Conservation (phyloP, 2,329 filamentous ascomycete genomes). For the Cordyceps cicadae region DNA sequence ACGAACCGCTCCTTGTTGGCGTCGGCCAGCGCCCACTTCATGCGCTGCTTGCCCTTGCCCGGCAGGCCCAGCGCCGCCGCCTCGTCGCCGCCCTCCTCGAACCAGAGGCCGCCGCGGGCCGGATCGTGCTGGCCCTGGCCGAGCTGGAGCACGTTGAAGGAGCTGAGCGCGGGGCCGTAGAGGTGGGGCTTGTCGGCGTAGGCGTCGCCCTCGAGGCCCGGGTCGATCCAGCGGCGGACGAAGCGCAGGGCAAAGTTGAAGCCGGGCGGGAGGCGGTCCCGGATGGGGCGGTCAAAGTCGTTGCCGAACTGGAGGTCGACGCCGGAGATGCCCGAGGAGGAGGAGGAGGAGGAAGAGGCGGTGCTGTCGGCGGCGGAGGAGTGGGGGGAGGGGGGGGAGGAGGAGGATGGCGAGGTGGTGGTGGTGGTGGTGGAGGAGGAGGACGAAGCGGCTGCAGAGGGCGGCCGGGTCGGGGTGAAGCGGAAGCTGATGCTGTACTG, state of each 20-base stretch:
- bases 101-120: slow-evolving; percentile 42
- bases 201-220: slow-evolving; percentile 80
- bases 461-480: slow-evolving; percentile 56
- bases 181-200: slow-evolving; percentile 81
- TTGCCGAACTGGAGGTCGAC: slow-evolving; percentile 84
- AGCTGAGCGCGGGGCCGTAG: slow-evolving; percentile 73
- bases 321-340: slow-evolving; percentile 48
- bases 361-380: too few relatives aligned
- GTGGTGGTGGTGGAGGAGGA: too few relatives aligned
- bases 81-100: slow-evolving; percentile 59
- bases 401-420: not conserved
- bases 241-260: slow-evolving; percentile 79
- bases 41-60: slow-evolving; percentile 40
- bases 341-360: slow-evolving; percentile 7
- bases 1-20: slow-evolving; percentile 44
- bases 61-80: slow-evolving; percentile 44
- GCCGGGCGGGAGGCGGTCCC: slow-evolving; percentile 75
- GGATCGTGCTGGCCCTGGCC: slow-evolving; percentile 45
- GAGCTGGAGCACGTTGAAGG: slow-evolving; percentile 68
- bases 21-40: slow-evolving; percentile 48
- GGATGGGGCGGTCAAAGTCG: slow-evolving; percentile 87
- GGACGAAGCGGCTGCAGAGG: not conserved
- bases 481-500: slow-evolving; percentile 78
- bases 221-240: slow-evolving; percentile 86
- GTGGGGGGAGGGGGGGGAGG: slow-evolving; percentile 10